These are phyloP conservation scores for Hippophae tibetana DNA, from an alignment of 306 rosid genomes.

Conservation along the genomic window DNA sequence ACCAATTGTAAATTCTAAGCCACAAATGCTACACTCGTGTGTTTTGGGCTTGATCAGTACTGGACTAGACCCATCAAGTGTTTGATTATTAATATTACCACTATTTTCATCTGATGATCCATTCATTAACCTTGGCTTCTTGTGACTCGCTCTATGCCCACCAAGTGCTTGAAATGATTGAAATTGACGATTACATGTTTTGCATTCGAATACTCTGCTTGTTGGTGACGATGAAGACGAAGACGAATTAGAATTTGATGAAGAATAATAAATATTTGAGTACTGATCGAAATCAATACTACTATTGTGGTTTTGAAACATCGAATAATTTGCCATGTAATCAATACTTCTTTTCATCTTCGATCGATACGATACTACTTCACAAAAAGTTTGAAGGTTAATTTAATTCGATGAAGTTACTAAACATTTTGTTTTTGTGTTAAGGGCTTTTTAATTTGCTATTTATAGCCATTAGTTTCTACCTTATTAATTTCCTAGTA, in stretches of 20 bases:
- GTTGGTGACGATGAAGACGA: constrained; percentile 10
- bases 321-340: constrained; percentile 78
- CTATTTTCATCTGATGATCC: not conserved
- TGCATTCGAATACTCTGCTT: constrained; percentile 76
- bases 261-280: too few relatives aligned
- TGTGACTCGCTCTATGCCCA: constrained; percentile 96
- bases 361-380: too few relatives aligned
- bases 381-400: too few relatives aligned
- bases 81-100: constrained; percentile 16
- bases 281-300: not conserved
- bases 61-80: too few relatives aligned
- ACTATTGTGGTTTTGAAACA: constrained; percentile 58
- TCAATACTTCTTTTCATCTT: constrained; percentile 52
- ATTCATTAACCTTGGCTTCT: constrained; percentile 52
- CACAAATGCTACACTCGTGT: constrained; percentile 83
- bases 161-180: constrained; percentile 92
- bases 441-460: too few relatives aligned
- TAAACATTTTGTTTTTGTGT: too few relatives aligned
- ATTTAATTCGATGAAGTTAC: too few relatives aligned
- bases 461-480: too few relatives aligned
- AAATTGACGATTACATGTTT: constrained; percentile 78
- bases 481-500: too few relatives aligned
- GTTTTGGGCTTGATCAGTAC: constrained; percentile 58
- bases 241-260: not conserved
- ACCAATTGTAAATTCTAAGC: constrained; percentile 79